Evolutionary conservation across 2,329 filamentous ascomycete genomes (phyloP).

Genomic region (Chrysosporium keratinophilum): DNA sequence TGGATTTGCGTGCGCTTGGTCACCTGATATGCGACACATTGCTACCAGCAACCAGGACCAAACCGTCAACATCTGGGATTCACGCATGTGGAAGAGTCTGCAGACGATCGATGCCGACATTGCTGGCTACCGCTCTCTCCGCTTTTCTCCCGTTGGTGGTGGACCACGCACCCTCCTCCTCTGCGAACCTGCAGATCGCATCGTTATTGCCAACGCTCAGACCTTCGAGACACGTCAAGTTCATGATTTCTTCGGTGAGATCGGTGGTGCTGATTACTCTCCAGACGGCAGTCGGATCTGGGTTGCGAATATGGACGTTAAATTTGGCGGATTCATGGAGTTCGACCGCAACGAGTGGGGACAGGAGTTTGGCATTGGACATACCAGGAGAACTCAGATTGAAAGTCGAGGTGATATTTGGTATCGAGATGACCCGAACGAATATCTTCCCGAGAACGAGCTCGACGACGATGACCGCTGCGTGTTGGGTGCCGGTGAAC

Average conservation of each 20-base stretch:
- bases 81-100: constrained; percentile 33
- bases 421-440: constrained; percentile 27
- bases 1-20: constrained; percentile 40
- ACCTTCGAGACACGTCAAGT: constrained; percentile 34
- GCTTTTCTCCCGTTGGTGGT: constrained; percentile 37
- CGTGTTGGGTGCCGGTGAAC: constrained; percentile 26
- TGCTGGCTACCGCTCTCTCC: constrained; percentile 36
- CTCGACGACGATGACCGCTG: constrained; percentile 31
- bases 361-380: constrained; percentile 23
- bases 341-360: constrained; percentile 35
- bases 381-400: constrained; percentile 12
- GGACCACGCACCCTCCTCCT: constrained; percentile 35
- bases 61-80: constrained; percentile 39
- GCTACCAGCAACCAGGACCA: constrained; percentile 40
- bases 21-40: constrained; percentile 38
- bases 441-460: constrained; percentile 29
- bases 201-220: constrained; percentile 37
- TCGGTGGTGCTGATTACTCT: constrained; percentile 35
- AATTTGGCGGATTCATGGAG: constrained; percentile 38
- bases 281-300: constrained; percentile 35
- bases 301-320: constrained; percentile 36
- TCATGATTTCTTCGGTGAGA: constrained; percentile 39
- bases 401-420: constrained; percentile 17
- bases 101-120: constrained; percentile 36
- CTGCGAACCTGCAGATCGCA: constrained; percentile 37